phyloP scores from a whole-genome alignment of 345 rosid species.

The Populus simonii region DNA sequence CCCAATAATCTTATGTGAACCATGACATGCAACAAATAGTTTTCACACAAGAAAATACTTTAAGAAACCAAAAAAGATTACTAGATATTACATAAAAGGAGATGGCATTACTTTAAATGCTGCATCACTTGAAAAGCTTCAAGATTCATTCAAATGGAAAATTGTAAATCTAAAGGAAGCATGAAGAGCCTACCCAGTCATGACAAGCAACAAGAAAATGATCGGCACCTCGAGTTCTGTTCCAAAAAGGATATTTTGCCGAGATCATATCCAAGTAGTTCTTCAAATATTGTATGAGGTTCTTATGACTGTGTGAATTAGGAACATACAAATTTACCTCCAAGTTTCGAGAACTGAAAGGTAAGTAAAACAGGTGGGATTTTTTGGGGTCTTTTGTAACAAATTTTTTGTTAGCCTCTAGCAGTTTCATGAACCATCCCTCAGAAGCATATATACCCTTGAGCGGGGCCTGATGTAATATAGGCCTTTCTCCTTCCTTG shows the following conservation, averaged over 20 bases:
- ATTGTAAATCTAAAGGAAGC: slow-evolving; percentile 6
- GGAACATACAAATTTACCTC: slow-evolving; percentile 68
- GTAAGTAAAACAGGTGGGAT: slow-evolving; percentile 88
- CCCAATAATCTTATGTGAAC: not conserved
- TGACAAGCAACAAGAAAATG: slow-evolving; percentile 97
- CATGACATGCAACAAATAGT: not conserved
- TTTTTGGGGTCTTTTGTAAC: slow-evolving; percentile 55
- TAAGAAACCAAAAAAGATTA: not conserved
- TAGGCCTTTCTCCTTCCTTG: slow-evolving; percentile 78
- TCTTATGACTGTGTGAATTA: slow-evolving; percentile 62
- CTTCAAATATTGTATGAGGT: slow-evolving; percentile 60
- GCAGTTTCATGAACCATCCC: slow-evolving; percentile 95
- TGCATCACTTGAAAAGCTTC: not conserved
- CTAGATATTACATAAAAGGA: not conserved
- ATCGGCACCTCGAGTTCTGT: slow-evolving; percentile 82
- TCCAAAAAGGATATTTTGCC: slow-evolving; percentile 77
- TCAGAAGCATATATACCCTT: slow-evolving; percentile 95
- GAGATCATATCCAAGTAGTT: slow-evolving; percentile 56
- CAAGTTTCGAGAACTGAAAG: slow-evolving; percentile 81
- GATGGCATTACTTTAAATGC: not conserved
- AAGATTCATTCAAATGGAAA: not conserved
- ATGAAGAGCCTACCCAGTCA: slow-evolving; percentile 67
- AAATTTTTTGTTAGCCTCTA: slow-evolving; percentile 63
- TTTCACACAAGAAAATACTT: not conserved
- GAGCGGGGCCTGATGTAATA: slow-evolving; percentile 65